Conservation (phyloP, 352 stramenopile species). For the Elongisporangium prolatum region DNA sequence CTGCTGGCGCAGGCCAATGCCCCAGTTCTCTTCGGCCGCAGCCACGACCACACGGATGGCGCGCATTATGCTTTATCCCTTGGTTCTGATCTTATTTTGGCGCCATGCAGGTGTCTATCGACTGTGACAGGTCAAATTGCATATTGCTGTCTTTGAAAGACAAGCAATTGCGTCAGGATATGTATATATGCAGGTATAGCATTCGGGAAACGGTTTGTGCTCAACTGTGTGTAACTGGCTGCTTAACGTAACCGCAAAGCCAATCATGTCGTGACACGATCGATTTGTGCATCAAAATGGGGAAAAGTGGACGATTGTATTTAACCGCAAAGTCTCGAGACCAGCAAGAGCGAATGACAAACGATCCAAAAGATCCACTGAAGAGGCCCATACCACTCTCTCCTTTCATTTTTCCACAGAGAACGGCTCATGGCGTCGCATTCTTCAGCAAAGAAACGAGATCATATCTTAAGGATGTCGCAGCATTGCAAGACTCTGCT, state of each 20-base stretch:
- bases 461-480: background rate
- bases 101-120: background rate
- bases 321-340: background rate
- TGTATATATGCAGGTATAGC: background rate
- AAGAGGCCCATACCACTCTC: background rate
- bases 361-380: background rate
- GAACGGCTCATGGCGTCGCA: background rate
- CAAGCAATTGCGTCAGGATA: background rate
- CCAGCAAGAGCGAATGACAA: background rate
- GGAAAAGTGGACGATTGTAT: background rate
- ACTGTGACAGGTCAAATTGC: background rate
- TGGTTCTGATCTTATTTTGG: background rate
- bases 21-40: slow-evolving; percentile 73
- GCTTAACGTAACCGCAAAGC: background rate
- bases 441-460: background rate
- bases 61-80: slow-evolving; percentile 11
- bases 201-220: background rate
- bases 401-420: background rate
- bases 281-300: background rate
- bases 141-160: background rate
- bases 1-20: slow-evolving; percentile 81
- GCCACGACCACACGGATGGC: slow-evolving; percentile 85
- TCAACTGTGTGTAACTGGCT: background rate
- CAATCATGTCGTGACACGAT: background rate
- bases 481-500: background rate